A percentile compares a stretch with the other conserved stretches of the same genome.
phyloP scores from a whole-genome alignment of 2,329 filamentous ascomycete species.

The Penicillium rolfsii region DNA sequence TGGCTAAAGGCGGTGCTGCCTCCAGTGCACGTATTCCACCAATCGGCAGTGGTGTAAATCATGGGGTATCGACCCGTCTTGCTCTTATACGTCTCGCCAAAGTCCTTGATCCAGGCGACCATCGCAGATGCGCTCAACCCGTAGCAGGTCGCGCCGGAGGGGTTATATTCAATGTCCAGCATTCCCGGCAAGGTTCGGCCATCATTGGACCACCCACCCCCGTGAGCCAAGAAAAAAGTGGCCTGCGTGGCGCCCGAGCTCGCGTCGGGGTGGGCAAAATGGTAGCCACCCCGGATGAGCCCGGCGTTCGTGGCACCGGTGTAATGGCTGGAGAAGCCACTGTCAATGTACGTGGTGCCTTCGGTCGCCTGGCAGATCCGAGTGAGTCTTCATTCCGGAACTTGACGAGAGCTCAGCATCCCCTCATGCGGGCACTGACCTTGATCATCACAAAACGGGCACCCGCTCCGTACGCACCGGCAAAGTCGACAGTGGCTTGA shows the following conservation, averaged over 20 bases:
- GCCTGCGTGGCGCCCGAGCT: conserved; percentile 55
- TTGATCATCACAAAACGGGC: conserved; percentile 43
- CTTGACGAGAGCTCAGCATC: background rate
- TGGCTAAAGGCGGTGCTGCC: conserved; percentile 51
- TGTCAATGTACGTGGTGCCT: conserved; percentile 53
- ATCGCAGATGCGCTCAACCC: conserved; percentile 52
- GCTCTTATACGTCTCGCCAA: conserved; percentile 55
- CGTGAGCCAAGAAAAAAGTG: conserved; percentile 56
- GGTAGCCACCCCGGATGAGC: conserved; percentile 60
- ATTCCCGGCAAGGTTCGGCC: conserved; percentile 61
- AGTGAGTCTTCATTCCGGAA: background rate
- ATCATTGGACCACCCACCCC: conserved; percentile 59
- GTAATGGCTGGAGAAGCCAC: conserved; percentile 56
- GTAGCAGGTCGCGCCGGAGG: conserved; percentile 49
- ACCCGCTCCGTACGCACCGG: conserved; percentile 32
- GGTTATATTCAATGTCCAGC: conserved; percentile 58
- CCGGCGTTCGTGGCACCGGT: conserved; percentile 54
- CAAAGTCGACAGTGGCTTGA: conserved; percentile 34
- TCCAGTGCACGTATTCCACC: conserved; percentile 60
- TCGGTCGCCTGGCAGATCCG: conserved; percentile 53
- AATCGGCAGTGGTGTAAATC: conserved; percentile 58
- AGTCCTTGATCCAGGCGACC: conserved; percentile 58
- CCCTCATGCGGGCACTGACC: conserved; percentile 15
- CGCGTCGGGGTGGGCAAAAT: conserved; percentile 56
- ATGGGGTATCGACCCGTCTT: conserved; percentile 55